These are phyloP conservation scores for Volvariella volvacea DNA, from an alignment of 1,284 basidiomycete species.

Conservation along the genomic window DNA sequence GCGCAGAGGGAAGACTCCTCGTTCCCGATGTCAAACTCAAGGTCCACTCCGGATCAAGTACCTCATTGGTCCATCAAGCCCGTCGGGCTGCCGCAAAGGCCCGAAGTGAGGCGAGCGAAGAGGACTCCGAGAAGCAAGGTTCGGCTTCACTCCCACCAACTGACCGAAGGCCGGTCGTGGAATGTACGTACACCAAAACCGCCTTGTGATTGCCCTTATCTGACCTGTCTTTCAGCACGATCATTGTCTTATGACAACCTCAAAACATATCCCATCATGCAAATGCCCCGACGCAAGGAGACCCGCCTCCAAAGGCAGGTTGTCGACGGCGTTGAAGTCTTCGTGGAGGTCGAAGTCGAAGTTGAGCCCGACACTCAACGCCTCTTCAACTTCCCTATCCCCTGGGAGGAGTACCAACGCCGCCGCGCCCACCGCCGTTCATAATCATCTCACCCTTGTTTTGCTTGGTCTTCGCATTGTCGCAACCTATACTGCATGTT, in stretches of 20 bases:
- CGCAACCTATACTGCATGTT: too few species aligned
- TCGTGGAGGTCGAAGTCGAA: conserved; percentile 46
- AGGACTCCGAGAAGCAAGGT: conserved; percentile 14
- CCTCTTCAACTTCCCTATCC: conserved; percentile 28
- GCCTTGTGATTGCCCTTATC: conserved; percentile 9
- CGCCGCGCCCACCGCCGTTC: background rate
- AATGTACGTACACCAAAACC: conserved; percentile 29
- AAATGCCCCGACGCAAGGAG: conserved; percentile 45
- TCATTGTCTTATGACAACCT: conserved; percentile 69
- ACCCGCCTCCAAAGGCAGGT: conserved; percentile 46
- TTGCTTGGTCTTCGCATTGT: too few species aligned
- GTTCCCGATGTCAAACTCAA: conserved; percentile 59
- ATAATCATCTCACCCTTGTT: too few species aligned
- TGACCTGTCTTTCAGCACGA: conserved; percentile 32
- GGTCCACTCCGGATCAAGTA: conserved; percentile 32
- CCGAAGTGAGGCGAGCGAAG: conserved; percentile 25
- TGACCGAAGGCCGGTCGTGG: conserved; percentile 23
- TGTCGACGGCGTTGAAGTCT: conserved; percentile 44
- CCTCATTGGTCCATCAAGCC: conserved; percentile 25
- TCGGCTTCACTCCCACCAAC: conserved; percentile 10
- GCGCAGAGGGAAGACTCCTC: conserved; percentile 57
- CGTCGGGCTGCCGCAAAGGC: conserved; percentile 17
- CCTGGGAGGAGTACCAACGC: conserved; percentile 3
- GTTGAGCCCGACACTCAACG: conserved; percentile 30
- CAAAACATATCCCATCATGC: conserved; percentile 60